Base-by-base conservation (phyloP, 2,329 filamentous ascomycete species). In the Neocucurbitaria cava region DNA sequence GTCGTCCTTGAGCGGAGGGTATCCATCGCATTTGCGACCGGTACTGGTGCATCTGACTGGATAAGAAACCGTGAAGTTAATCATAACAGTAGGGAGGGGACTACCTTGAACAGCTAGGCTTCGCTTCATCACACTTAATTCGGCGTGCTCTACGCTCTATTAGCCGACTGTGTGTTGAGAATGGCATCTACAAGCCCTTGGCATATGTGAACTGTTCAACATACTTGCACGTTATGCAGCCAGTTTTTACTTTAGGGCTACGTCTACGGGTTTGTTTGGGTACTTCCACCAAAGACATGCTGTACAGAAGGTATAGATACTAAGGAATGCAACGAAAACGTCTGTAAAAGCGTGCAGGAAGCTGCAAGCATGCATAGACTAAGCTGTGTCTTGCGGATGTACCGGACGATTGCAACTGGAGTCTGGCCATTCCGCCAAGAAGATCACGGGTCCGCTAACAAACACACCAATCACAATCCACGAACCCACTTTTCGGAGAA, bases 21-120 rank as follows among this genome's bases (percentile, higher is more conserved):
- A 72, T 24, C 68, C 68, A 41, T 70, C 68, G 52, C 69, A 73
- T 47, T 62, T 65, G 33, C 69, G 69, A 15, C 70, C 69, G 38
- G 66, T 68, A 42, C 60, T 65, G 2, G 61, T 68, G 45, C 70
- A 72, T 58, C 68, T 72, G 31, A 5, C 8, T 11, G 30, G 24
- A 39, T 65, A n/a, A 62, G 55, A 36, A 48, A 38, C 15, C 36
- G 5, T 20, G 13, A 20, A 35, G 26, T n/a, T n/a, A 11, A 11
- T 28, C 17, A 15, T 21, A 15, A 9, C n/a, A 23, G 11, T 26
- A 6, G 17, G 26, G 7, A 11, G 20, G 41, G 1, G 18, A 43
- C 42, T 61, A 69, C 66, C 57, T 68, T 17, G 31, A 40, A 39
- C 65, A 69, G 21, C 8, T 39, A 23, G 66, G 66, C 31, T 55